Conservation (phyloP, 2,329 filamentous ascomycete species). For the Sporothrix euskadiensis region DNA sequence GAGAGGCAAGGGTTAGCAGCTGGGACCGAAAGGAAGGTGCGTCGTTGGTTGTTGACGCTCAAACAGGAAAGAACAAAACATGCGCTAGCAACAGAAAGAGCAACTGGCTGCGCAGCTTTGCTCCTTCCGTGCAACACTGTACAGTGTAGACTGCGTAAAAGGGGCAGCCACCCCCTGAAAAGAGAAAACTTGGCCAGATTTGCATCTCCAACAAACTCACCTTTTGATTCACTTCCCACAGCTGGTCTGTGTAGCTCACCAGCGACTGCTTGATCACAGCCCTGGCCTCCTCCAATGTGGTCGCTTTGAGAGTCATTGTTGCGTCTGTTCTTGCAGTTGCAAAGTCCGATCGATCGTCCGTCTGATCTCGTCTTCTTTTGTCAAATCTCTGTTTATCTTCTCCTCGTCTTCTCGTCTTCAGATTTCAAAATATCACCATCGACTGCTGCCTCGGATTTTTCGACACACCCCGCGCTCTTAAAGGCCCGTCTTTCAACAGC, state of each 20-base stretch:
- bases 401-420: neutral
- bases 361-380: neutral
- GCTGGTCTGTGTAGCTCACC: conserved; percentile 5
- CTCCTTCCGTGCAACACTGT: neutral
- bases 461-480: conserved; percentile 13
- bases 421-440: neutral
- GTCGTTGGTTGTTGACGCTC: neutral
- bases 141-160: neutral
- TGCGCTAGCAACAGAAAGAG: neutral
- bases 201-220: conserved; percentile 2
- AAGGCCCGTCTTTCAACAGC: neutral
- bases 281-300: neutral
- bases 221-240: conserved; percentile 28
- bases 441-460: neutral
- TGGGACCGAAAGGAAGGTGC: neutral
- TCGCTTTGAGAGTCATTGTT: conserved; percentile 15
- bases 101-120: neutral
- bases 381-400: neutral
- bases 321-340: neutral
- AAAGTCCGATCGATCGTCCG: neutral
- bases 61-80: neutral
- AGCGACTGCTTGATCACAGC: conserved; percentile 21
- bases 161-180: neutral
- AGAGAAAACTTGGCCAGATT: neutral
- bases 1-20: too few species aligned